Conservation (phyloP, 2,329 filamentous ascomycete genomes). For the Aspergillus brasiliensis region DNA sequence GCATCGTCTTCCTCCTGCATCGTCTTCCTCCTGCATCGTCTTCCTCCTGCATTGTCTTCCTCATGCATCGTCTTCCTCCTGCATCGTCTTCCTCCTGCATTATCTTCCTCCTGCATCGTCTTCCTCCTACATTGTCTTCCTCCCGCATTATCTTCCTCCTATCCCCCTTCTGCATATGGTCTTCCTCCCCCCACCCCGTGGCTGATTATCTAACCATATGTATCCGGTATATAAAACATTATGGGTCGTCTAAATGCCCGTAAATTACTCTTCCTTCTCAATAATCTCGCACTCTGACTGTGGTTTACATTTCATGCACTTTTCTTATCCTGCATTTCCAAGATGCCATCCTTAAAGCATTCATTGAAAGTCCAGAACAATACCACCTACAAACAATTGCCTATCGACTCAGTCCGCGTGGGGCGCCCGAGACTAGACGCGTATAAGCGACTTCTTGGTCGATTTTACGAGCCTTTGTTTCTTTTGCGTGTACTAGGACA, state of each 20-base stretch:
- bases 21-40: background rate
- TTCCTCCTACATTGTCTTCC: background rate
- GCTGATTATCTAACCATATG: background rate
- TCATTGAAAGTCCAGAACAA: background rate
- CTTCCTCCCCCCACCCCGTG: background rate
- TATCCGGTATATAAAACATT: background rate
- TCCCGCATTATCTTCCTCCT: background rate
- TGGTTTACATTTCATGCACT: background rate
- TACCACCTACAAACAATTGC: constrained; percentile 2
- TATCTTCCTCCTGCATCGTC: background rate
- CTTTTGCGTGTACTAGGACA: constrained; percentile 28
- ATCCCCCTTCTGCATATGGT: background rate
- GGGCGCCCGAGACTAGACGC: constrained; percentile 9
- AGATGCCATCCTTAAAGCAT: constrained; percentile 1
- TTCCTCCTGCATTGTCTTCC: constrained; percentile 1
- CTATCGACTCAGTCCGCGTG: constrained; percentile 5
- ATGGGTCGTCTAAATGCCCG: background rate
- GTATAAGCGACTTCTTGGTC: constrained; percentile 22
- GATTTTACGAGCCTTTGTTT: constrained; percentile 46
- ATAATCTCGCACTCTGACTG: background rate
- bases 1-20: constrained; percentile 2
- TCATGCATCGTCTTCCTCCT: background rate
- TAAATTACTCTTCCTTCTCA: background rate
- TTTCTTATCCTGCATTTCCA: background rate
- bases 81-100: background rate